Conservation (phyloP, 164 flowering plant species). For the Akebia trifoliata region DNA sequence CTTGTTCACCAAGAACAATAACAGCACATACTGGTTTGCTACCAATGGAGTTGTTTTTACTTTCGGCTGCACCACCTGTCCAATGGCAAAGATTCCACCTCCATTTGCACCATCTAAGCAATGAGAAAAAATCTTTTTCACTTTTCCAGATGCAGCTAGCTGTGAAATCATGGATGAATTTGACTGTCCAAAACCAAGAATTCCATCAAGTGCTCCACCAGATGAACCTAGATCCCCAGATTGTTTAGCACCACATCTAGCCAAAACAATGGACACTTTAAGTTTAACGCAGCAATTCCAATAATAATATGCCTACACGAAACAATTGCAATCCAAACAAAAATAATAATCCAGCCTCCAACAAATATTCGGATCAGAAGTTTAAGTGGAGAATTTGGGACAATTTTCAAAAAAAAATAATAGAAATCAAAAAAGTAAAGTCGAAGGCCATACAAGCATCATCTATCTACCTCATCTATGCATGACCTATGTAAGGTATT, state of each 20-base stretch:
- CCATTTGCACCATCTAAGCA: conserved; percentile 75
- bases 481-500: too few relatives aligned
- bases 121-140: conserved; percentile 75
- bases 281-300: not conserved
- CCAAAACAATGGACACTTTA: conserved; percentile 5
- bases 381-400: not conserved
- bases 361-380: not conserved
- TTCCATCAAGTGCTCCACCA: conserved; percentile 79
- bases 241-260: conserved; percentile 79
- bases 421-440: too few relatives aligned
- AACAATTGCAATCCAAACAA: not conserved
- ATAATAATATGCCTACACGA: not conserved
- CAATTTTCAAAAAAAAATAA: not conserved
- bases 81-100: conserved; percentile 95
- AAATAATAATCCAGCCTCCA: not conserved
- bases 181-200: conserved; percentile 91
- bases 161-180: conserved; percentile 90
- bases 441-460: too few relatives aligned
- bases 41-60: conserved; percentile 73
- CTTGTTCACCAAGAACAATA: too few relatives aligned
- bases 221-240: conserved; percentile 71
- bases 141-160: conserved; percentile 70
- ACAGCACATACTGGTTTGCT: conserved; percentile 67
- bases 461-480: too few relatives aligned
- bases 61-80: conserved; percentile 75